Conservation (phyloP, 257 asterid species). For the Fraxinus excelsior region DNA sequence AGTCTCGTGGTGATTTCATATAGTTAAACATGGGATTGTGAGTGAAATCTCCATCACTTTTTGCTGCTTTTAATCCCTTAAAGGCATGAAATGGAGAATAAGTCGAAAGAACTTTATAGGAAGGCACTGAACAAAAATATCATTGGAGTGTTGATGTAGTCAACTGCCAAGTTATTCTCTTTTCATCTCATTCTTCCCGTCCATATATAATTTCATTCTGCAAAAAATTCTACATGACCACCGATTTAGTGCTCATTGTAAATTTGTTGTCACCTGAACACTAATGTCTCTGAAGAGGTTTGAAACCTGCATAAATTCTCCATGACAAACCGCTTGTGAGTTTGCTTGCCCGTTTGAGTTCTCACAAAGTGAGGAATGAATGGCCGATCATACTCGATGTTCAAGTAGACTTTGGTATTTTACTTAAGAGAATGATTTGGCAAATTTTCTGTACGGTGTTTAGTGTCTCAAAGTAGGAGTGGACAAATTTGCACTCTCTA, state of each 20-base stretch:
- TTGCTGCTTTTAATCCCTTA: not conserved
- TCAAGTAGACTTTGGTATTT: not conserved
- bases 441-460: too few species aligned
- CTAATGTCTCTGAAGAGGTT: not conserved
- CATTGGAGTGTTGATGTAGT: conserved; percentile 2
- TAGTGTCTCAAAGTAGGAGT: too few species aligned
- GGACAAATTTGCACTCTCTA: too few species aligned
- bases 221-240: conserved; percentile 6
- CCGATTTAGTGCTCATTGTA: not conserved
- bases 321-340: not conserved
- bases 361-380: conserved; percentile 1
- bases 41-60: not conserved
- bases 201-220: conserved; percentile 5
- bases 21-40: not conserved
- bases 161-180: not conserved
- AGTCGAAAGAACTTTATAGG: not conserved
- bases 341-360: not conserved
- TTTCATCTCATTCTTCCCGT: not conserved
- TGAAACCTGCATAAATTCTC: not conserved
- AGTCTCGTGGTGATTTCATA: not conserved
- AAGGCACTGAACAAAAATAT: not conserved
- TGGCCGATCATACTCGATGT: not conserved
- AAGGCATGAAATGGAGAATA: not conserved
- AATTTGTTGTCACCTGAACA: not conserved
- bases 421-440: not conserved